Conservation (phyloP, 257 asterid species). For the Datura wrightii region DNA sequence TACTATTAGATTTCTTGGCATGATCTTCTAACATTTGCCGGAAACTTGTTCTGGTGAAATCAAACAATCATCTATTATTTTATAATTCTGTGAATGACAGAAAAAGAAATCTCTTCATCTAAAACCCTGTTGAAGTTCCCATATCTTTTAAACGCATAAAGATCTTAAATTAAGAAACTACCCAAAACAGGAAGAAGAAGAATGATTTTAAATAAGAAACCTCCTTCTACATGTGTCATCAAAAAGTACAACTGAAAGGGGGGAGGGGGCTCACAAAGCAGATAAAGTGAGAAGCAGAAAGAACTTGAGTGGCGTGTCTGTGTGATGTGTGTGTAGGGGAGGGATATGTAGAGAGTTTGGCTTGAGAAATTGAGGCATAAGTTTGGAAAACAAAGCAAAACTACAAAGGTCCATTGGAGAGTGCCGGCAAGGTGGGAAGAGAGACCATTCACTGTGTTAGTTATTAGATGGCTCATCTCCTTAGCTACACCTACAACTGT, state of each 20-base stretch:
- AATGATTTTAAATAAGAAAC: neutral
- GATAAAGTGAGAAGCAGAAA: no score
- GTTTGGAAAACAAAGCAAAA: neutral
- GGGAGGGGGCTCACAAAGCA: no score
- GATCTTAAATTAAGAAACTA: neutral
- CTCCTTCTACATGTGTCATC: neutral
- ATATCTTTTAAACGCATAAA: neutral
- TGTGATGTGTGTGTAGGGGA: neutral
- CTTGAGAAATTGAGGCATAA: neutral
- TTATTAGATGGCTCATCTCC: neutral
- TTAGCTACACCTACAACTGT: neutral
- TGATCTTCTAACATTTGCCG: neutral
- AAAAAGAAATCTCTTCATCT: neutral
- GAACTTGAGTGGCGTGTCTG: neutral
- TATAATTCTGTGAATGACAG: neutral
- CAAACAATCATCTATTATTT: neutral
- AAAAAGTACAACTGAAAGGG: neutral
- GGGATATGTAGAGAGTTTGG: neutral
- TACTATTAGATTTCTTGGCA: neutral
- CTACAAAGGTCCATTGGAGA: neutral
- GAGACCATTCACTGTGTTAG: constrained; percentile 20
- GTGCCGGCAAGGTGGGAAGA: neutral
- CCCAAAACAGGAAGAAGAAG: neutral
- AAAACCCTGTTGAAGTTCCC: constrained; percentile 3
- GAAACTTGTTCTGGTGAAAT: neutral